phyloP scores from a whole-genome alignment of 116 monocot species.

The Iris pallida region DNA sequence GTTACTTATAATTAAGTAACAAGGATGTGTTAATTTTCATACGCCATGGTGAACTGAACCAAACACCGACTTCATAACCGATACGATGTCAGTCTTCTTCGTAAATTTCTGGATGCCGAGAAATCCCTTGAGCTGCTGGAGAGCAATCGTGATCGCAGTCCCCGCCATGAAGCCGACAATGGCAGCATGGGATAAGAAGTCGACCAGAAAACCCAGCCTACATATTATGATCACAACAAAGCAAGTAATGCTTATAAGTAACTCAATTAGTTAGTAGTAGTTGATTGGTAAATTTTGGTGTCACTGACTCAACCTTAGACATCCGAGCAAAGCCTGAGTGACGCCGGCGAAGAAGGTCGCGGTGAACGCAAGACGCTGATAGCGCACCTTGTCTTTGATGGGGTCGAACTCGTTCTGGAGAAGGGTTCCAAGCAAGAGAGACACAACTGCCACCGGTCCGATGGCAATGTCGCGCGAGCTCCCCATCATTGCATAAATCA shows the following conservation, averaged over 20 bases:
- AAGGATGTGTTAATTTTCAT: too few relatives aligned
- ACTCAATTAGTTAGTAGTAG: not conserved
- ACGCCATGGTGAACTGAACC: conserved; percentile 68
- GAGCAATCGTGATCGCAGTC: conserved; percentile 68
- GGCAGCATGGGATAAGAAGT: conserved; percentile 55
- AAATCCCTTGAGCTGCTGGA: conserved; percentile 91
- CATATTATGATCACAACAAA: too few relatives aligned
- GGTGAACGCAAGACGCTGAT: conserved; percentile 64
- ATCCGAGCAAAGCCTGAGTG: conserved; percentile 55
- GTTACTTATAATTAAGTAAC: too few relatives aligned
- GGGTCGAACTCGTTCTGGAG: conserved; percentile 62
- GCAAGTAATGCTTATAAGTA: not conserved
- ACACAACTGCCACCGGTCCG: conserved; percentile 93
- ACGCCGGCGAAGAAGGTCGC: conserved; percentile 93
- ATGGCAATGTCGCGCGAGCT: conserved; percentile 94
- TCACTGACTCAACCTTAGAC: conserved; percentile 41
- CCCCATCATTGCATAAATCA: conserved; percentile 88
- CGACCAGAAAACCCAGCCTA: conserved; percentile 42
- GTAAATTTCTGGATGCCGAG: conserved; percentile 76
- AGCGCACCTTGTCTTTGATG: conserved; percentile 22
- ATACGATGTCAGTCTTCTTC: conserved; percentile 65
- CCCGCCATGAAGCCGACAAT: conserved; percentile 60
- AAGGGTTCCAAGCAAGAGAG: conserved; percentile 69
- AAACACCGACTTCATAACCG: conserved; percentile 82
- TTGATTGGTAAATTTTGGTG: not conserved